These are phyloP conservation scores for Dioscorea alata DNA, from an alignment of 106 monocot species.

Conservation along the genomic window DNA sequence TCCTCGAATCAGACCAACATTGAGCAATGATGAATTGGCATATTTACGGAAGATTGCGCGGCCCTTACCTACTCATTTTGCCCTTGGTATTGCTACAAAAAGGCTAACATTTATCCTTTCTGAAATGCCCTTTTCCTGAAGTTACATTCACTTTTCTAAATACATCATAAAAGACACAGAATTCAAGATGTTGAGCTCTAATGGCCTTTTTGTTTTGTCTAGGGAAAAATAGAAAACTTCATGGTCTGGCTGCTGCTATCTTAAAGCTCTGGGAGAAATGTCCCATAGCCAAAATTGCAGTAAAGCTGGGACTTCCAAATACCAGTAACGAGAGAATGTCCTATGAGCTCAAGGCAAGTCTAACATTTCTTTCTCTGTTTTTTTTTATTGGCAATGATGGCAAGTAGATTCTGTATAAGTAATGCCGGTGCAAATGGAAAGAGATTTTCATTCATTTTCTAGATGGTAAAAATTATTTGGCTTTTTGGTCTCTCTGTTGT, in stretches of 20 bases:
- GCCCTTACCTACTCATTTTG: constrained; percentile 91
- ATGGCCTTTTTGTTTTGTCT: constrained; percentile 14
- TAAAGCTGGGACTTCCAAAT: constrained; percentile 72
- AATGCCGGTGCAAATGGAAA: too few relatives aligned
- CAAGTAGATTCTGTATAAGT: background rate
- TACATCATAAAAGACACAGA: background rate
- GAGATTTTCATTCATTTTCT: too few relatives aligned
- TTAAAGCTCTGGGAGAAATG: constrained; percentile 94
- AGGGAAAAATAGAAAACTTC: constrained; percentile 79
- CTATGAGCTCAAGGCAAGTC: constrained; percentile 75
- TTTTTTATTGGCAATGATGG: background rate
- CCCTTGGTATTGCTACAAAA: constrained; percentile 48
- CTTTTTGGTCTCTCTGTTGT: too few relatives aligned
- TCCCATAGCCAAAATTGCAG: constrained; percentile 78
- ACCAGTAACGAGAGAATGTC: constrained; percentile 62
- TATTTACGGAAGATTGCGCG: constrained; percentile 72
- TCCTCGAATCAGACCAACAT: constrained; percentile 32
- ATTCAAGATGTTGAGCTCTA: too few relatives aligned
- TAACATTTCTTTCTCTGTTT: background rate
- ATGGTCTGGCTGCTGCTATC: constrained; percentile 86
- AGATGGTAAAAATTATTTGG: too few relatives aligned
- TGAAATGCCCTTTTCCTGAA: background rate
- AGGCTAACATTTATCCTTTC: too few relatives aligned
- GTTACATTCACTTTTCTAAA: background rate
- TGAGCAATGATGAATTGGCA: constrained; percentile 62